phyloP scores from a whole-genome alignment of 306 rosid genomes.

The Sphenostylis stenocarpa region DNA sequence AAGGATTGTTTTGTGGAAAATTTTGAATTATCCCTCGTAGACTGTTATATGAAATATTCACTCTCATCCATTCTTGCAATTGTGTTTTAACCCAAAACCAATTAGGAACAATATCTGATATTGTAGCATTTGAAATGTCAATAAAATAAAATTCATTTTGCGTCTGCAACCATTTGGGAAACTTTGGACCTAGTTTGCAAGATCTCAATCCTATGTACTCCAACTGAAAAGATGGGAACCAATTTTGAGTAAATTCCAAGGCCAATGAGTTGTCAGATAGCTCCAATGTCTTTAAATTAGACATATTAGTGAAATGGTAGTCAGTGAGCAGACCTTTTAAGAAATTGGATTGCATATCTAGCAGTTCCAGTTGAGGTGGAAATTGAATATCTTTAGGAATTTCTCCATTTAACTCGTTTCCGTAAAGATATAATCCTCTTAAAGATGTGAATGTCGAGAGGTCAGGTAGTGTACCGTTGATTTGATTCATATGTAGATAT shows the following conservation, averaged over 20 bases:
- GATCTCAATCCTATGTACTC: fast-evolving
- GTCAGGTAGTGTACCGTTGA: not conserved
- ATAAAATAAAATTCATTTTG: fast-evolving
- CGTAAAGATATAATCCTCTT: fast-evolving
- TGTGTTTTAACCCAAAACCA: too few relatives aligned
- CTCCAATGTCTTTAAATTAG: not conserved
- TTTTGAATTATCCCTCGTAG: not conserved
- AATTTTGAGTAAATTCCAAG: not conserved
- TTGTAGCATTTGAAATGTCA: not conserved
- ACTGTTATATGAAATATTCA: not conserved
- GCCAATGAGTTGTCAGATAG: not conserved
- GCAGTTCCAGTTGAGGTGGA: not conserved
- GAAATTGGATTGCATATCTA: not conserved
- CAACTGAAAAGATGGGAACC: slow-evolving; percentile 22
- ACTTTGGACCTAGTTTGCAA: slow-evolving; percentile 23
- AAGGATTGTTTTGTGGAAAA: not conserved
- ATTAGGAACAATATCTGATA: not conserved
- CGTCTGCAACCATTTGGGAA: slow-evolving; percentile 27
- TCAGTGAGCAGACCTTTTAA: slow-evolving; percentile 22
- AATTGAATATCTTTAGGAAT: not conserved
- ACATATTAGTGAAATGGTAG: slow-evolving; percentile 4
- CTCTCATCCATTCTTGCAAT: too few relatives aligned
- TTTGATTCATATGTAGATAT: not conserved
- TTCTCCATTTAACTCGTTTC: not conserved
- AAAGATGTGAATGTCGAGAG: not conserved